Base-by-base conservation (phyloP, 257 asterid genomes). In the Ocimum tenuiflorum region DNA sequence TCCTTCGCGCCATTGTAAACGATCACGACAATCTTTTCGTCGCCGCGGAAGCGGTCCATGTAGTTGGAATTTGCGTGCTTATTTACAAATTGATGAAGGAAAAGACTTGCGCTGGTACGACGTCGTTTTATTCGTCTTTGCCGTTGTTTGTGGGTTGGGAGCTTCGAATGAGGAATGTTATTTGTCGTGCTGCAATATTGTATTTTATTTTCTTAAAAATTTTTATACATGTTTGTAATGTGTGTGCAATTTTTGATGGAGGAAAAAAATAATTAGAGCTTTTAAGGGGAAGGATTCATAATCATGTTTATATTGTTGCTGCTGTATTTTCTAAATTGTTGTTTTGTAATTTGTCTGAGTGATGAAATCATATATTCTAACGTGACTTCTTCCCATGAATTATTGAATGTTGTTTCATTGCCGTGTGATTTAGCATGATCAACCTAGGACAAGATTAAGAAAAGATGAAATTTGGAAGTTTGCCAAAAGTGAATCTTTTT, bases 21-120 rank as follows among this genome's bases (percentile, higher is more conserved):
- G 96, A 91, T 83, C 98, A 91, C 74, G 96, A 91, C 60, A 91
- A 87, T 52, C 94, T 91, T 42, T 91, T 91, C 55, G 91, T 91
- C 19, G 96, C 98, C 7, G 95, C 98, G 43, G 96, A 89, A 80
- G 89, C 95, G 45, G 98, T 89, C 67, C 98, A 91, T 74, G 84
- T 94, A 54, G 78, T 85, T 27, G 98, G 96, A 63, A 91, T 91
- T 59, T 80, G 79, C 27, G 88, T 91, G 63, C 95, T 91, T 59
- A 89, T 91, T 67, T 89, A 89, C 65, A 91, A 91, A 80, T 86
- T 91, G 78, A 85, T 71, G 83, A 89, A 89, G 86, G 98, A 89
- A 79, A 89, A 79, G 80, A 91, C 96, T 64, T 91, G 98, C 78
- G 91, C 98, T 15, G 98, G 98, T 43, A 43, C 19, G 68, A 11